Base-by-base conservation (phyloP, 2,329 filamentous ascomycete species). In the Pseudocercospora crystallina region DNA sequence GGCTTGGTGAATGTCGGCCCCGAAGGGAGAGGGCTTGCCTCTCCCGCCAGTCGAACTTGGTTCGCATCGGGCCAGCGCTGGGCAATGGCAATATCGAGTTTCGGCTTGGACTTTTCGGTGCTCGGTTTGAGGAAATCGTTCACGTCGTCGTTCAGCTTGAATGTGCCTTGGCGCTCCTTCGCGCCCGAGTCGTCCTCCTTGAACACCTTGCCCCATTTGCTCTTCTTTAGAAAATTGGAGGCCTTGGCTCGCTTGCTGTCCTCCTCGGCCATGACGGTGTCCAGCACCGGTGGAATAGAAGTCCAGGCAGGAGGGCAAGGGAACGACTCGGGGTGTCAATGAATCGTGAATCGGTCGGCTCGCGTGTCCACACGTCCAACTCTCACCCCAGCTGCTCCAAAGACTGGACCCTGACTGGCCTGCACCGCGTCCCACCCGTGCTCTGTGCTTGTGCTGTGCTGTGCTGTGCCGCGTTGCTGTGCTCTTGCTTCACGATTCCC, bases 91-190 rank as follows among this genome's bases (percentile, higher is more conserved):
- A 78, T 73, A 62, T 81, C 77, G 56, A 80, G 73, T 55, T 69
- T 71, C 34, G 73, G 73, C 59, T 56, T 65, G 45, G 44, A 50
- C 56, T 71, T 73, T 5, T 77, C 71, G 44, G 75, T 77, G 39
- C 76, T 77, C 44, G 78, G 75, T 57, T 76, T 78, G 49, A 84
- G 73, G 66, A 84, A 84, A 63, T 80, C 80, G 66, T 76, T 74
- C 49, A 84, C 75, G 58, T 79, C 75, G 43, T 75, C 69, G 61
- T 72, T 66, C 51, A 70, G 53, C 17, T 62, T 58, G 47, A 66
- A 65, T 10, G 56, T 47, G 41, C 50, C 42, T 54, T 55, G 33
- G 48, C n/a, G 30, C 36, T 32, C 36, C 32, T 20, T 33, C 48
- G 37, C 44, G 42, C 29, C 34, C 14, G 39, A 41, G 41, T 53